Evolutionary conservation across 495 filamentous ascomycete species (phyloP), one percentile per base, ranked within the genome.

Genomic region (Aspergillus carlsbadensis): DNA sequence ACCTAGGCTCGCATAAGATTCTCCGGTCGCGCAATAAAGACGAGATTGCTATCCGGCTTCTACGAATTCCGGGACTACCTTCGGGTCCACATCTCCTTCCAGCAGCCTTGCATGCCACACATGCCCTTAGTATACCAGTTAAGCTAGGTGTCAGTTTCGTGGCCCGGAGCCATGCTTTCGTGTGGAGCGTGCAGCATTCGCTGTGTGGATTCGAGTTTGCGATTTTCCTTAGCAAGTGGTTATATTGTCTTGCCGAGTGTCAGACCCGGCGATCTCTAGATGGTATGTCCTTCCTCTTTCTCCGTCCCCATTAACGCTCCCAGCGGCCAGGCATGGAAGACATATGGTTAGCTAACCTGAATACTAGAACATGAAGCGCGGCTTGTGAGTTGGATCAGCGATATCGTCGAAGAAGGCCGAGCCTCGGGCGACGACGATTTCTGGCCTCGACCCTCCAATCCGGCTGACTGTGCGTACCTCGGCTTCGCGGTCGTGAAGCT

Each of bases 101-200:
- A 5, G 70, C 75, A 4, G 42, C 74, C 21, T 45, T 75, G 1
- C 70, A 78, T 41, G 65, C 66, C 15, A 69, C 66, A 1, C 75
- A 78, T 41, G 70, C 73, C 15, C 60, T 78, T 14, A 72, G 68
- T 29, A 68, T 76, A 10, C 73, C 70, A 0, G 71, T 76, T 4
- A 65, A 67, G 18, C 62, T 76, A 0, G 75, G 75, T 13, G 55
- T 78, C 5, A 49, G 62, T 11, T 71, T 67, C 15, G 64, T 75
- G 20, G 66, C 70, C 6, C 62, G 52, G 10, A 71, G 67, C 6
- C 65, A 74, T 33, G 67, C 66, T 0, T 64, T 73, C 15, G 62
- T 70, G 2, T 78, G 73, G 75, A 70, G 67, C 29, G 67, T 72
- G 10, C 66, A 70, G 20, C 72, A 77, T 41, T 66, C 71, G 1